Evolutionary conservation across 179 eudicot genomes (phyloP).

Genomic region (Heliamphora pulchella): DNA sequence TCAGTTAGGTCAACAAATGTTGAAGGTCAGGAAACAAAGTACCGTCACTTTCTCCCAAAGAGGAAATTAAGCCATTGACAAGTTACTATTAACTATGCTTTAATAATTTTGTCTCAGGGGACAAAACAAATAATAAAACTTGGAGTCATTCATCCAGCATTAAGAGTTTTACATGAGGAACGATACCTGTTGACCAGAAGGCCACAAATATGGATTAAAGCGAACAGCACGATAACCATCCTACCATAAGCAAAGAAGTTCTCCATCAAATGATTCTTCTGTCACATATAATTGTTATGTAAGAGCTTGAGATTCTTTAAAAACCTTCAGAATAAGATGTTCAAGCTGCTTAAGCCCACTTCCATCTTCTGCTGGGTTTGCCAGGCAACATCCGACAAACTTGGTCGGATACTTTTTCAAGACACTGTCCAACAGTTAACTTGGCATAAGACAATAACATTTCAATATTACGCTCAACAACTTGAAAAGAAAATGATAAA

Average conservation of each 20-base stretch:
- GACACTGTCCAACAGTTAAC: conserved; percentile 38
- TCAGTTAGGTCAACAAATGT: background rate
- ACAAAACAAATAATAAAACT: background rate
- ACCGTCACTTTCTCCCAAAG: background rate
- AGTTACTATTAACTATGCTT: background rate
- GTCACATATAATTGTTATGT: background rate
- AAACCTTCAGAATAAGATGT: conserved; percentile 61
- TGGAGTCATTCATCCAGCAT: background rate
- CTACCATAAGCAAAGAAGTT: conserved; percentile 31
- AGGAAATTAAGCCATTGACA: background rate
- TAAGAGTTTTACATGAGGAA: background rate
- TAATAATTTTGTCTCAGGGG: background rate
- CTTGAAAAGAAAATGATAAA: background rate
- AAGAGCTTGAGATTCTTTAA: background rate
- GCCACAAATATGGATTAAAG: conserved; percentile 92
- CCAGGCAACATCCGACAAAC: conserved; percentile 87
- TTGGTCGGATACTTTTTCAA: conserved; percentile 67
- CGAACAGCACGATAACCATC: conserved; percentile 97
- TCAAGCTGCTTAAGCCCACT: conserved; percentile 64
- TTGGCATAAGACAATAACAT: background rate
- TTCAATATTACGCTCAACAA: background rate
- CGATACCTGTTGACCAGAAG: conserved; percentile 64
- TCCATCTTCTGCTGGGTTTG: conserved; percentile 89
- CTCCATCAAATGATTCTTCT: conserved; percentile 17
- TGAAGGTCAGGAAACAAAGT: background rate